Evolutionary conservation across 164 flowering plant species (phyloP), one percentile per base, ranked within the genome.

Genomic region (Chloranthus sessilifolius): DNA sequence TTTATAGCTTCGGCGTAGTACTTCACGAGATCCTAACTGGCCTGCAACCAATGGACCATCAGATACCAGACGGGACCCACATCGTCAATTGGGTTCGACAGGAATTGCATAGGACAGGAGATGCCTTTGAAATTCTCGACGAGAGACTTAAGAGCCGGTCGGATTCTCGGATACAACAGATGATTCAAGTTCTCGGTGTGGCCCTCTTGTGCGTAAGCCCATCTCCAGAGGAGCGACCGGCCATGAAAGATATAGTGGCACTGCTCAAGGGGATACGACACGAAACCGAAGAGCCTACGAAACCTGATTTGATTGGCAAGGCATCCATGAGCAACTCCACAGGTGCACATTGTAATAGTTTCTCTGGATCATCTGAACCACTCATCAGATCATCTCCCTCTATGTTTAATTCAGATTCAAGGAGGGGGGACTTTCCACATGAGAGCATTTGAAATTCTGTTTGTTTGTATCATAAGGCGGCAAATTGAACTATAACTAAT

Each of bases 1-100:
- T 78, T 25, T 81, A 78, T 59, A 81, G 87, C 67, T 81, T 59
- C 39, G 87, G 87, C 2, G 69, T 81, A 39, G 87, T 78, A 53
- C 70, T 81, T 27, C 71, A 76, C 12, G 87, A 81, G 62, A 72
- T 73, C 47, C 55, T 76, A 53, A 81, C 87, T 3, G 87, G 81
- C 41, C 76, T 43, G 70, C 64, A 72, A 46, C 81, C 84, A 20
- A 74, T 41, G 2, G 80, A 74, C 50, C 64, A 26, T 14, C 29
- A 47, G 46, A 66, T 76, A 17, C 78, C 77, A 10, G 82, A 79
- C 3, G 75, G 72, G 4, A 54, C 25, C 20, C 82, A 81, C 64
- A 68, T 81, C 55, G 76, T 76, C 9, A 59, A 47, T 4, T 74
- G 82, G 84, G 63, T 78, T 17, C 55, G 47, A 45, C 20, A 25